Percentiles rank a stretch among this genome's conserved stretches.
Conservation (phyloP, 176 grass and related monocot species). For the Tuctoria greenei region DNA sequence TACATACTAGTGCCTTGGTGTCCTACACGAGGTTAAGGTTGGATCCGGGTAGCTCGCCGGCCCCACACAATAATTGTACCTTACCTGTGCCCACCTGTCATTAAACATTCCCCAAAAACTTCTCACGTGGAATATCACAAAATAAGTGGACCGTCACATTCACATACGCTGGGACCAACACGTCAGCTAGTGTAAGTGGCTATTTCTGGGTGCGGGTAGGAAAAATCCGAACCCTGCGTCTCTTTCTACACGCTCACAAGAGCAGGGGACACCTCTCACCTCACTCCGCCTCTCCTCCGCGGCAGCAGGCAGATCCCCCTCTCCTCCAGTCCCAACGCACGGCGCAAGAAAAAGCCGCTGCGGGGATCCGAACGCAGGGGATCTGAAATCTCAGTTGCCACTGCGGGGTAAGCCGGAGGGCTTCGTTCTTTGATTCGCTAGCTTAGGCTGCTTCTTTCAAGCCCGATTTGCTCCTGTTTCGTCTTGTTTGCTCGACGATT, state of each 20-base stretch:
- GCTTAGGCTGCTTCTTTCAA: not conserved
- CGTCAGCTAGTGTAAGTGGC: not conserved
- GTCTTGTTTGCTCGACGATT: not conserved
- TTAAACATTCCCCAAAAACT: not conserved
- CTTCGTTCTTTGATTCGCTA: not conserved
- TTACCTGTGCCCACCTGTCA: slow-evolving; percentile 31
- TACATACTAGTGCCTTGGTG: not conserved
- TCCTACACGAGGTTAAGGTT: not conserved
- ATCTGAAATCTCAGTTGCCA: slow-evolving; percentile 20
- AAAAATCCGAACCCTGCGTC: not conserved
- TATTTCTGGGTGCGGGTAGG: not conserved
- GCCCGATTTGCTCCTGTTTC: not conserved
- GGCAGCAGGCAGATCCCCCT: too few relatives aligned
- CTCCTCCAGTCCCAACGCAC: slow-evolving; percentile 13
- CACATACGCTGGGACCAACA: not conserved
- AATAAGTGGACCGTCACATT: not conserved
- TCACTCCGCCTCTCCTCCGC: not conserved
- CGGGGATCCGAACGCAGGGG: too few relatives aligned
- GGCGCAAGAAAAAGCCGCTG: slow-evolving; percentile 10
- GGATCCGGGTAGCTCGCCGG: not conserved
- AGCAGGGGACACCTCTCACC: slow-evolving; percentile 2
- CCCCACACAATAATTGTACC: slow-evolving; percentile 21
- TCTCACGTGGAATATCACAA: not conserved
- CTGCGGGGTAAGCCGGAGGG: slow-evolving; percentile 18
- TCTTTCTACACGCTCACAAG: not conserved